A percentile compares a stretch with the other conserved stretches of the same genome.
Evolutionary conservation across 2,329 filamentous ascomycete genomes (phyloP).

Genomic region (Reticulascus tulasneorum): DNA sequence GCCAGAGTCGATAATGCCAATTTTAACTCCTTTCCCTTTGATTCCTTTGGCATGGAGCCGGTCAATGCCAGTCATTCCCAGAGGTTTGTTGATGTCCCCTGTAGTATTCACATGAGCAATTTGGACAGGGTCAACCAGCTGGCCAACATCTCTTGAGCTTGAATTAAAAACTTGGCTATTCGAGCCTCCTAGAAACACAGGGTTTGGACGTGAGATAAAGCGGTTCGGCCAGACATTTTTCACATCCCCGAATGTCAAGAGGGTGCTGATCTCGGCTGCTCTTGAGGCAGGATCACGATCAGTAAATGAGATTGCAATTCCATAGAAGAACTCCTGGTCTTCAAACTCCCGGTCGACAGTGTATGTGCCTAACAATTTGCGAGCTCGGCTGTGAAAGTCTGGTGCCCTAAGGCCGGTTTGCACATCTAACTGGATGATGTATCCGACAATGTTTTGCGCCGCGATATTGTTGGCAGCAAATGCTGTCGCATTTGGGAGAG

Average conservation of each 20-base stretch:
- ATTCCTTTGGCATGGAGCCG: constrained; percentile 6
- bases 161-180: no score
- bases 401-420: no score
- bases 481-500: no score
- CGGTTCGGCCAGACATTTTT: constrained; percentile 13
- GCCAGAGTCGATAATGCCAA: constrained; percentile 10
- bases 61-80: constrained; percentile 8
- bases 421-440: no score
- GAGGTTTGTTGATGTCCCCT: constrained; percentile 7
- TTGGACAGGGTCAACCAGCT: background rate
- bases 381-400: constrained; percentile 8
- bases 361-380: constrained; percentile 7
- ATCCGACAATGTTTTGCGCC: no score
- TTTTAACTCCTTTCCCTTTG: constrained; percentile 3
- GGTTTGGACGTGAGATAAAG: constrained; percentile 9
- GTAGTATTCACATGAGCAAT: constrained; percentile 6
- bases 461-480: no score
- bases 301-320: constrained; percentile 8
- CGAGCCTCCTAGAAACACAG: constrained; percentile 4
- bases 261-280: no score
- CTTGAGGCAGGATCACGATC: no score
- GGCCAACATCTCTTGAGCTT: no score
- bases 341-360: constrained; percentile 13
- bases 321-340: constrained; percentile 14
- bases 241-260: constrained; percentile 11